Evolutionary conservation across 169 alveolate species (phyloP).

Genomic region (Eimeria praecox): DNA sequence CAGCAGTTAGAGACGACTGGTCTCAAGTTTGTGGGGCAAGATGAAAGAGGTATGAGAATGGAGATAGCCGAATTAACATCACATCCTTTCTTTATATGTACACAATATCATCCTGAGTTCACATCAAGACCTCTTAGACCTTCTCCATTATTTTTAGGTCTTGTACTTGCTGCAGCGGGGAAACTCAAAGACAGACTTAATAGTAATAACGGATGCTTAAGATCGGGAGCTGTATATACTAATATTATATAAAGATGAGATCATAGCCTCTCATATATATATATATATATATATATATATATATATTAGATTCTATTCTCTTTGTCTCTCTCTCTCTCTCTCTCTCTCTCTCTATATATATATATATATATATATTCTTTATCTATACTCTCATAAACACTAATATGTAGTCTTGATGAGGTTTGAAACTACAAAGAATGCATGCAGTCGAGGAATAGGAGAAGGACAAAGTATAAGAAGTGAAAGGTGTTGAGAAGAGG

Average conservation of each 20-base stretch:
- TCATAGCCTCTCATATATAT: too few relatives aligned
- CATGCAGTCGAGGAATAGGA: too few relatives aligned
- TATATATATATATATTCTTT: too few relatives aligned
- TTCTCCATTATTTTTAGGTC: constrained; percentile 84
- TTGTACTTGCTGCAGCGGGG: constrained; percentile 84
- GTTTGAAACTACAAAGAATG: too few relatives aligned
- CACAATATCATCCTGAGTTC: constrained; percentile 98
- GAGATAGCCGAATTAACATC: constrained; percentile 89
- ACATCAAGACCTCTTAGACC: constrained; percentile 86
- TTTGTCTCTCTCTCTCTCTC: too few relatives aligned
- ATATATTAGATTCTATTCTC: too few relatives aligned
- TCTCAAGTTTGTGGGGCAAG: constrained; percentile 94
- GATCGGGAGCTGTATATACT: constrained; percentile 45
- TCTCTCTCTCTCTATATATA: too few relatives aligned
- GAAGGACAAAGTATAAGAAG: too few relatives aligned
- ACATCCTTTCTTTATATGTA: constrained; percentile 96
- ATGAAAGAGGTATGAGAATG: constrained; percentile 93
- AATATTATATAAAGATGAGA: constrained; percentile 8
- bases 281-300: background rate
- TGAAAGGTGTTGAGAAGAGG: too few relatives aligned
- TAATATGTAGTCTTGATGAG: too few relatives aligned
- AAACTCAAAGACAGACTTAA: constrained; percentile 72
- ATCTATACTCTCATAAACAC: too few relatives aligned
- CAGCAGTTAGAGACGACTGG: constrained; percentile 91
- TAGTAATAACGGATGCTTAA: constrained; percentile 34